Evolutionary conservation across 192 early-diverging fungal species (phyloP), one percentile per base, ranked within the genome.

Genomic region (Polychytrium aggregatum): DNA sequence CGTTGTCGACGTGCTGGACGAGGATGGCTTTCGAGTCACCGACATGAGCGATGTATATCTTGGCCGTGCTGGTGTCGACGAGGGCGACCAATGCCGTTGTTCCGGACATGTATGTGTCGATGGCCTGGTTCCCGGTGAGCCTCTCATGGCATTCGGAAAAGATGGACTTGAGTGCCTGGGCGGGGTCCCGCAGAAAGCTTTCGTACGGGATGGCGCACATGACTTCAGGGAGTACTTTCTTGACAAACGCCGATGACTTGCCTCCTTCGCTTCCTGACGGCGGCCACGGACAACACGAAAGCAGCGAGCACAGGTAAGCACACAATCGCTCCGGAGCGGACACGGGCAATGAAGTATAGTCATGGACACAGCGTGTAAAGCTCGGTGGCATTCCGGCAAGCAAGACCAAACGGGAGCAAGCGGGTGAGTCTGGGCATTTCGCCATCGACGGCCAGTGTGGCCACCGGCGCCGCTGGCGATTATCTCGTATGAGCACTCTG

Each of bases 91-190:
- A 14, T 10, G 43, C 53, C 8, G 53, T 55, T 21, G 53, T 55
- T 18, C 53, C 53, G 20, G 46, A 49, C 46, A 55, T 48, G 47
- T 55, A 55, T 11, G 46, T 17, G 47, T 55, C 53, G 16, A 55
- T 24, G 21, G n/a, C 3, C 16, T 18, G 16, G 44, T 20, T 22
- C 5, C 22, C 50, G 2, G 24, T 13, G 27, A 50, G 11, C 8
- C 11, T 46, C 48, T 9, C 46, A 18, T 34, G 28, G 6, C 40
- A 5, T 22, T n/a, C 4, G n/a, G 17, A 7, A n/a, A 36, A 46
- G 34, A 18, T 21, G 4, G 4, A 39, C 29, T 31, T 46, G n/a
- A 46, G 45, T 17, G 30, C 22, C 7, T n/a, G 5, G 4, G 17
- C 17, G 30, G 45, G 45, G 28, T 46, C 17, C 6, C 45, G 4